Conservation (phyloP, 2,329 filamentous ascomycete species). For the Epichloe sp. region DNA sequence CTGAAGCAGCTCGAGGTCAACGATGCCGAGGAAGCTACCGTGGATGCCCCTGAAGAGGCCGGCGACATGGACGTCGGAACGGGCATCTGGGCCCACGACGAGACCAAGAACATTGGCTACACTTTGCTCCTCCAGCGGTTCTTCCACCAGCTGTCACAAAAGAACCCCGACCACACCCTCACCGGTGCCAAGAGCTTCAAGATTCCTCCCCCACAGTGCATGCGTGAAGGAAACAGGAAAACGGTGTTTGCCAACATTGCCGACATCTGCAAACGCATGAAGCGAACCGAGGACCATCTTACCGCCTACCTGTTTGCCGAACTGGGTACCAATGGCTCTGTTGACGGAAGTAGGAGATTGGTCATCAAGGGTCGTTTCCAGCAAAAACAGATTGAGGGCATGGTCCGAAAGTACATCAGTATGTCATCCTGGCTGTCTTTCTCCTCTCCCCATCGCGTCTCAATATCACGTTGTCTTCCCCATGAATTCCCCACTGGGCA, state of each 20-base stretch:
- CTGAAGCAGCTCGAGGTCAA: slow-evolving; percentile 50
- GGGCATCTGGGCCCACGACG: slow-evolving; percentile 79
- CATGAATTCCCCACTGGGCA: neutral
- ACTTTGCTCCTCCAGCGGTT: slow-evolving; percentile 77
- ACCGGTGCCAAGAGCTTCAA: slow-evolving; percentile 92
- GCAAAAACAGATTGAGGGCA: slow-evolving; percentile 98
- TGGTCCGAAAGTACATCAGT: slow-evolving; percentile 90
- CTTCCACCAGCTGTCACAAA: slow-evolving; percentile 86
- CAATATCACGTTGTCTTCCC: neutral
- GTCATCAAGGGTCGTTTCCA: slow-evolving; percentile 99
- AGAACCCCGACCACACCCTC: slow-evolving; percentile 90
- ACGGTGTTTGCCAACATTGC: slow-evolving; percentile 99
- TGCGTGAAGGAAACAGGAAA: slow-evolving; percentile 99
- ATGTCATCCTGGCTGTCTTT: slow-evolving; percentile 22
- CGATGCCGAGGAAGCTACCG: slow-evolving; percentile 46
- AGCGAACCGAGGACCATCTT: slow-evolving; percentile 94
- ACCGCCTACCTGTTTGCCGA: slow-evolving; percentile 96
- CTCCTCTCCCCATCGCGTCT: neutral
- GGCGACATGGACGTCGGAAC: slow-evolving; percentile 81
- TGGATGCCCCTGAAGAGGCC: slow-evolving; percentile 37
- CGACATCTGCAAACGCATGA: slow-evolving; percentile 99
- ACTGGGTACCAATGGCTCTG: slow-evolving; percentile 91
- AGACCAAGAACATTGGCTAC: slow-evolving; percentile 68
- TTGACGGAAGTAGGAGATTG: slow-evolving; percentile 81
- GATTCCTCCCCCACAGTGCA: slow-evolving; percentile 98